phyloP scores from a whole-genome alignment of 306 rosid genomes.

The Ormosia emarginata region DNA sequence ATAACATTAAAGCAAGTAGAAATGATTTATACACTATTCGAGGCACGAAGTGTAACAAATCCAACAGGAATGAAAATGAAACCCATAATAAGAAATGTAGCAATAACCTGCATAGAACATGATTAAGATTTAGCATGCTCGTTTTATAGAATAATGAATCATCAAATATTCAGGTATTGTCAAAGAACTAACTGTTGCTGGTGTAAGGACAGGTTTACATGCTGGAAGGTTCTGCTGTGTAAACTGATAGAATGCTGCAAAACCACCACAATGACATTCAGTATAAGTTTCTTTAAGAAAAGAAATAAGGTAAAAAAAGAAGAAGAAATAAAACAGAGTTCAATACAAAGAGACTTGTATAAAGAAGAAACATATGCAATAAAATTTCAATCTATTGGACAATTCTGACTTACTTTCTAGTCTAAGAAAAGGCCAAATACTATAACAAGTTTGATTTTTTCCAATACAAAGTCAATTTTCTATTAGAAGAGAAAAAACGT shows the following conservation, averaged over 20 bases:
- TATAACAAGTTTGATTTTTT: not conserved
- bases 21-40: conserved; percentile 53
- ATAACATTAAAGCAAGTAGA: conserved; percentile 20
- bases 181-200: conserved; percentile 68
- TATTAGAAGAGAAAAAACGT: not conserved
- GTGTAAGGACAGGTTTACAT: conserved; percentile 91
- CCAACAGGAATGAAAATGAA: conserved; percentile 80
- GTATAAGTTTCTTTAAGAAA: conserved; percentile 1
- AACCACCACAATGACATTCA: conserved; percentile 31
- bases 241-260: conserved; percentile 68
- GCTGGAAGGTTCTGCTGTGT: conserved; percentile 94
- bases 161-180: conserved; percentile 22
- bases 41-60: conserved; percentile 62
- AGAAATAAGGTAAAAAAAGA: not conserved
- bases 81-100: conserved; percentile 64
- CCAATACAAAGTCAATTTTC: not conserved
- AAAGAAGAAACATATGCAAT: conserved; percentile 7
- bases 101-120: conserved; percentile 64
- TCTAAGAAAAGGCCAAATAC: not conserved
- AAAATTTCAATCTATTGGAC: not conserved
- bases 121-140: conserved; percentile 15
- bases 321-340: not conserved
- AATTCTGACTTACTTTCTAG: conserved; percentile 2
- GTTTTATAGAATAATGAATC: not conserved
- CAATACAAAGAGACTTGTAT: not conserved